Evolutionary conservation across 257 asterid genomes (phyloP), one percentile per base, ranked within the genome.

Genomic region (Solanum virginianum): DNA sequence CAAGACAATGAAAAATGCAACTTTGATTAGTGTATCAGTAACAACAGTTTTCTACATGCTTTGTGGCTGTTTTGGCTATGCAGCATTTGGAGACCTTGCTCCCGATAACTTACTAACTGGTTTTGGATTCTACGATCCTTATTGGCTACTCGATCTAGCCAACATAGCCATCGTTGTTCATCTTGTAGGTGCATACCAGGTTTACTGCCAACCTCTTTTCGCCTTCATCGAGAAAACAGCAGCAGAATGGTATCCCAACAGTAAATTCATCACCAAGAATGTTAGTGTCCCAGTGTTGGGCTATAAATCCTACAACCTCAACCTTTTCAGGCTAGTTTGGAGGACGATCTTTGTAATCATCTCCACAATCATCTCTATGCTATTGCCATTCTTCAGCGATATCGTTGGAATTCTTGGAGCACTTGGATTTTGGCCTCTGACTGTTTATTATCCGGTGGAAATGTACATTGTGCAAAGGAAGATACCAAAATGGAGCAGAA

Each of bases 31-130:
- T 45, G 94, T 96, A 10, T 88, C 88, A 1, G 95, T 93, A 3
- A 92, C 98, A 59, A 96, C 99, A 0, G 43, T 92, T n/a, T 96
- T 96, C 94, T 96, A 96, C 94, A 93, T 96, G 98, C 87, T 91
- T 0, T 96, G 99, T 39, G 99, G 99, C 13, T 92, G 98, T 80
- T 91, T 92, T 69, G 99, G 99, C 60, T 96, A 94, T 66, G 99
- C 99, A 3, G 98, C 99, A 22, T 96, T 94, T 36, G 99, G 99
- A 7, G 98, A 96, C 87, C 86, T 84, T 43, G 86, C 99, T 57
- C 99, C 98, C 0, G 98, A 97, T 57, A 96, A 94, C 75, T 94
- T 96, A 15, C 87, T 96, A 8, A 96, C 99, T 5, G 99, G 98
- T 1, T 96, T 96, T 71, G 99, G 98, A 8, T 96, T 94, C 88